Conservation (phyloP, 805 yeast genomes). For the Wickerhamomyces subpelliculosus region DNA sequence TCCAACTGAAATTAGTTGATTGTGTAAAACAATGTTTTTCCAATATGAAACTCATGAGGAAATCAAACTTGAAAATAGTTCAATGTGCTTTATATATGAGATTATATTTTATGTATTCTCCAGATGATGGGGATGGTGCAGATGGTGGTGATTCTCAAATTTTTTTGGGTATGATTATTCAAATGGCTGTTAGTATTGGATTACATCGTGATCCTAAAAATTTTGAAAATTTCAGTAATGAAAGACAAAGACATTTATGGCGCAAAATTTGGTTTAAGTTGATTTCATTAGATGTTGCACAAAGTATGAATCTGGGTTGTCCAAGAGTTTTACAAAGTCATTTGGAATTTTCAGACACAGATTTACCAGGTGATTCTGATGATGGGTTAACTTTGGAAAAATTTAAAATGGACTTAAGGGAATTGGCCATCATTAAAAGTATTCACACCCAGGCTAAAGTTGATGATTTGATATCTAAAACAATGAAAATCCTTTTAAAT, state of each 20-base stretch:
- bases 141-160: constrained; percentile 57
- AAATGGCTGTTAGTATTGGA: constrained; percentile 64
- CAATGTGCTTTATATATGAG: constrained; percentile 56
- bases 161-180: constrained; percentile 48
- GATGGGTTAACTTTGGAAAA: constrained; percentile 14
- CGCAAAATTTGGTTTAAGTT: constrained; percentile 53
- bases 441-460: constrained; percentile 40
- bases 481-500: constrained; percentile 30
- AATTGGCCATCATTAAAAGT: constrained; percentile 40
- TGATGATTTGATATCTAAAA: constrained; percentile 34
- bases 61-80: constrained; percentile 41
- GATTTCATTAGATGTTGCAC: constrained; percentile 33
- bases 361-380: constrained; percentile 29
- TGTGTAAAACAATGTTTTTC: constrained; percentile 39
- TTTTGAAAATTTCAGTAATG: constrained; percentile 36
- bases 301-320: constrained; percentile 34
- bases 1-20: constrained; percentile 34
- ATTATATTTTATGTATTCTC: constrained; percentile 46
- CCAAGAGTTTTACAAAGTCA: constrained; percentile 31
- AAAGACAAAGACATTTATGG: constrained; percentile 39
- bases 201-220: constrained; percentile 60
- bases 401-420: constrained; percentile 28
- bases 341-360: constrained; percentile 35
- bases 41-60: constrained; percentile 34
- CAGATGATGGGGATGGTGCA: constrained; percentile 51